A percentile compares a stretch with the other conserved stretches of the same genome.
Conservation (phyloP, 2,329 filamentous ascomycete genomes). For the Aspergillus sp. region DNA sequence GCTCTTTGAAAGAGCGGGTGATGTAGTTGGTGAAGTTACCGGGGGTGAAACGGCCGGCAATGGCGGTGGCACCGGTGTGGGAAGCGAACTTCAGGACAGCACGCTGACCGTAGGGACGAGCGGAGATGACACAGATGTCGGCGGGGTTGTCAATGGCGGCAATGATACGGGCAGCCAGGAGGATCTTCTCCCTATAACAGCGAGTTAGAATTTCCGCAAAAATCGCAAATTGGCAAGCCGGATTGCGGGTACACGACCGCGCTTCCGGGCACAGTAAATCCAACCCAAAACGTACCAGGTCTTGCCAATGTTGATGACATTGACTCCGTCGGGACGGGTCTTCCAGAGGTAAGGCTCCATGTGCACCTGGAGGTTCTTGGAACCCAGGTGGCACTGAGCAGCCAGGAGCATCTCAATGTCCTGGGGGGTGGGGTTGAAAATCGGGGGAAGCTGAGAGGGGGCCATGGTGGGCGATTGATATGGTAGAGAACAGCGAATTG, state of each 20-base stretch:
- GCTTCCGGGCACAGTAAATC: not conserved
- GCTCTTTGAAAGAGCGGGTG: slow-evolving; percentile 99
- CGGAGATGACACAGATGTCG: slow-evolving; percentile 98
- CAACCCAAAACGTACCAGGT: slow-evolving; percentile 70
- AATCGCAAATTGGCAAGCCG: not conserved
- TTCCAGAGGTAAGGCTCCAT: slow-evolving; percentile 99
- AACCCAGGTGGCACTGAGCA: slow-evolving; percentile 93
- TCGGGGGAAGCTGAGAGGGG: slow-evolving; percentile 85
- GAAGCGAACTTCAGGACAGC: slow-evolving; percentile 99
- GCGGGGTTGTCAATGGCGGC: slow-evolving; percentile 98
- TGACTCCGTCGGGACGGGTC: slow-evolving; percentile 96
- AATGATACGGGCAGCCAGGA: slow-evolving; percentile 97
- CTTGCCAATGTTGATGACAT: slow-evolving; percentile 99
- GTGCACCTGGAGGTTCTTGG: slow-evolving; percentile 99
- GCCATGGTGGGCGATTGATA: slow-evolving; percentile 76
- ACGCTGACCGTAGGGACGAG: slow-evolving; percentile 98
- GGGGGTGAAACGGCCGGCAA: slow-evolving; percentile 99
- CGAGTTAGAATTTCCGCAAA: slow-evolving; percentile 18
- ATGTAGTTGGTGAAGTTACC: slow-evolving; percentile 99
- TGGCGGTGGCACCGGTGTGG: slow-evolving; percentile 96
- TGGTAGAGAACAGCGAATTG: slow-evolving; percentile 32
- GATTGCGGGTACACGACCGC: no score
- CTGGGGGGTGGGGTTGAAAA: slow-evolving; percentile 95
- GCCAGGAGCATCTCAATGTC: slow-evolving; percentile 99
- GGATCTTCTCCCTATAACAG: slow-evolving; percentile 89